A percentile compares a stretch with the other conserved stretches of the same genome.
phyloP scores from a whole-genome alignment of 2,329 filamentous ascomycete genomes.

The Podosphaera xanthii region DNA sequence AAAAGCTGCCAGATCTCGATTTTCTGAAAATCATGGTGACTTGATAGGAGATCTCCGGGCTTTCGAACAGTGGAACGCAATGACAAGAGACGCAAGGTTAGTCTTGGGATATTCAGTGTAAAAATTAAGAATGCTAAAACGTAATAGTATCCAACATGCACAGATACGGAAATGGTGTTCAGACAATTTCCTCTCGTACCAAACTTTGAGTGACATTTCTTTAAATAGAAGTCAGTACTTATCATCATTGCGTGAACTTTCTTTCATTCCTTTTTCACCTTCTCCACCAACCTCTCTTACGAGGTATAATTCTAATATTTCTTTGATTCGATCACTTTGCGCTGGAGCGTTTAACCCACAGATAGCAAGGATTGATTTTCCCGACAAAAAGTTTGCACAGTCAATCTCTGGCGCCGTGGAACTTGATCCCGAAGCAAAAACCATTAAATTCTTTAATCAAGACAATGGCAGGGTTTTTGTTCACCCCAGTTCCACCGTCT shows the following conservation, averaged over 20 bases:
- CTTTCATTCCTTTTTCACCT: slow-evolving; percentile 35
- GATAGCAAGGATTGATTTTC: slow-evolving; percentile 76
- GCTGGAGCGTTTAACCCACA: slow-evolving; percentile 43
- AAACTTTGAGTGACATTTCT: slow-evolving; percentile 70
- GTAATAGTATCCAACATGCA: slow-evolving; percentile 25
- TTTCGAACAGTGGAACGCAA: slow-evolving; percentile 60
- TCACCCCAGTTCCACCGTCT: slow-evolving; percentile 71
- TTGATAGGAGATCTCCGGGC: slow-evolving; percentile 70
- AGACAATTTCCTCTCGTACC: slow-evolving; percentile 60
- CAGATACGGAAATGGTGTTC: slow-evolving; percentile 59
- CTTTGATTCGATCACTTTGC: slow-evolving; percentile 18
- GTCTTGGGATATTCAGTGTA: not conserved
- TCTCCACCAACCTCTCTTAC: slow-evolving; percentile 18
- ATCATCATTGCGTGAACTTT: slow-evolving; percentile 63
- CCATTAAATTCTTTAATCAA: slow-evolving; percentile 81
- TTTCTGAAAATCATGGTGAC: slow-evolving; percentile 62
- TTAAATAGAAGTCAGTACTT: slow-evolving; percentile 74
- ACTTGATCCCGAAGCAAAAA: slow-evolving; percentile 73
- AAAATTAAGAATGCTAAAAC: slow-evolving; percentile 4
- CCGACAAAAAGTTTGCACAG: slow-evolving; percentile 82
- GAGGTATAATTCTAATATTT: slow-evolving; percentile 22
- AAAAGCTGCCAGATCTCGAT: slow-evolving; percentile 50
- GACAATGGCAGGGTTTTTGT: slow-evolving; percentile 78
- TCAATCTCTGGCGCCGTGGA: slow-evolving; percentile 77
- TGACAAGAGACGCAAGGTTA: slow-evolving; percentile 22